Percentiles rank a stretch among this genome's conserved stretches.
Evolutionary conservation across 2,329 filamentous ascomycete genomes (phyloP).

Genomic region (Penicillium sp.): DNA sequence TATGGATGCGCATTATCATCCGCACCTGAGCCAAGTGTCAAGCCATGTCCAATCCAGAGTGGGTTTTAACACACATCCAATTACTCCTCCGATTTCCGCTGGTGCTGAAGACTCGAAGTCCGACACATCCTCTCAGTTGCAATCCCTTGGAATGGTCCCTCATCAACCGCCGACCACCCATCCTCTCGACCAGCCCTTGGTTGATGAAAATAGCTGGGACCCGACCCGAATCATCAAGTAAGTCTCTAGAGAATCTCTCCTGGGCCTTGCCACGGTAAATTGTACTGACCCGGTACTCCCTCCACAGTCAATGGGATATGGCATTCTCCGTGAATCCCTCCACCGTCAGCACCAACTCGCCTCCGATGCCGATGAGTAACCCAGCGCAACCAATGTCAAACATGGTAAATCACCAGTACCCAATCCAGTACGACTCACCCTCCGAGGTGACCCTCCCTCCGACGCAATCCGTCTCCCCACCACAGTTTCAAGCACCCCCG

Average conservation of each 20-base stretch:
- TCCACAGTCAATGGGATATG: slow-evolving; percentile 82
- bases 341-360: slow-evolving; percentile 40
- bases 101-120: slow-evolving; percentile 71
- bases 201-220: slow-evolving; percentile 75
- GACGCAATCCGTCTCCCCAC: slow-evolving; percentile 35
- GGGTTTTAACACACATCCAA: slow-evolving; percentile 62
- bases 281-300: slow-evolving; percentile 25
- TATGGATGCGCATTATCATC: slow-evolving; percentile 49
- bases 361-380: slow-evolving; percentile 40
- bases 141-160: slow-evolving; percentile 50
- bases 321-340: slow-evolving; percentile 76
- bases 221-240: slow-evolving; percentile 88
- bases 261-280: slow-evolving; percentile 6
- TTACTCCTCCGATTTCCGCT: slow-evolving; percentile 77
- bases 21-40: slow-evolving; percentile 50
- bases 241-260: slow-evolving; percentile 41
- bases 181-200: slow-evolving; percentile 57
- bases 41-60: slow-evolving; percentile 49
- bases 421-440: slow-evolving; percentile 34
- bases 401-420: slow-evolving; percentile 32
- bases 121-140: slow-evolving; percentile 69
- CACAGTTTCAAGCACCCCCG: slow-evolving; percentile 33
- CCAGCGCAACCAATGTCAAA: slow-evolving; percentile 28
- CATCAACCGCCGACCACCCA: slow-evolving; percentile 34
- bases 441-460: slow-evolving; percentile 31